phyloP scores from a whole-genome alignment of 345 rosid species.

The Eucalyptus globulus region DNA sequence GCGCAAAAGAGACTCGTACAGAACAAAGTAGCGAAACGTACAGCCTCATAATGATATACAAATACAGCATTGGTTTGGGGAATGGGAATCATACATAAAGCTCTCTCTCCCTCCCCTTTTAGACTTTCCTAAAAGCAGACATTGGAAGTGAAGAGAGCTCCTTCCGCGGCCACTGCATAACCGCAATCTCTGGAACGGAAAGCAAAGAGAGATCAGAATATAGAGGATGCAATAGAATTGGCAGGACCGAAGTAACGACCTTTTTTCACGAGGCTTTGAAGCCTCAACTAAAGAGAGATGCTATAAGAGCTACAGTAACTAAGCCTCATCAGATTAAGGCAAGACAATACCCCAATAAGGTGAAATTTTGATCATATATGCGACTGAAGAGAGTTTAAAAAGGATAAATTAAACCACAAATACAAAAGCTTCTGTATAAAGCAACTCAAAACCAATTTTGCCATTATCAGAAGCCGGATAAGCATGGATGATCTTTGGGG shows the following conservation, averaged over 20 bases:
- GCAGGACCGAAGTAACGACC: neutral
- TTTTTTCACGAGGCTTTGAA: neutral
- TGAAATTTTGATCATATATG: constrained; percentile 12
- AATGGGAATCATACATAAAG: neutral
- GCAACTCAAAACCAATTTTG: constrained; percentile 9
- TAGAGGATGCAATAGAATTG: neutral
- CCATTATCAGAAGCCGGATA: neutral
- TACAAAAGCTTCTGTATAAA: constrained; percentile 17
- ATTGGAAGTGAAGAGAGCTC: neutral
- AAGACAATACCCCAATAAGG: constrained; percentile 11
- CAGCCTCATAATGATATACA: neutral
- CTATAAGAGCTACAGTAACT: neutral
- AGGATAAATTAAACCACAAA: constrained; percentile 25
- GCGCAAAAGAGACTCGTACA: neutral
- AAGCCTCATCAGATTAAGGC: neutral
- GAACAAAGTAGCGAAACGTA: neutral
- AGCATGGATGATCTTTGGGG: neutral
- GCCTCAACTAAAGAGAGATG: neutral
- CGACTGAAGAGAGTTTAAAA: neutral
- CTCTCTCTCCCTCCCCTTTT: neutral
- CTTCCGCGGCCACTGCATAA: neutral
- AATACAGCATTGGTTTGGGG: neutral
- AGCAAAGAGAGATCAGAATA: neutral
- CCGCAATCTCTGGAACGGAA: neutral
- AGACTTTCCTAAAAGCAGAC: neutral